phyloP scores from a whole-genome alignment of 176 grass and related monocot genomes.

The Avena atlantica region DNA sequence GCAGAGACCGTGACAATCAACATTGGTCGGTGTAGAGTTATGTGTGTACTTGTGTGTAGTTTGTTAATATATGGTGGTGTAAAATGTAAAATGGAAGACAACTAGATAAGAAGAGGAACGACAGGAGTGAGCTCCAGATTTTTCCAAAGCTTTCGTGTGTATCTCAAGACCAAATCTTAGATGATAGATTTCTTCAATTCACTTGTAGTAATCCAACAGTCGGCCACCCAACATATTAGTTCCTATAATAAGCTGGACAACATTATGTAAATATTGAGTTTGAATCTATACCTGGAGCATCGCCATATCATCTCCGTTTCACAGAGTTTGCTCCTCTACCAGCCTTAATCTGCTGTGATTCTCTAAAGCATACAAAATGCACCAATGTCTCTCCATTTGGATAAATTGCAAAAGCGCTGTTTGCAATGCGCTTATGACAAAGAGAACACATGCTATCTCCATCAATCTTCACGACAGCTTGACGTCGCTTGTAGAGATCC shows the following conservation, averaged over 20 bases:
- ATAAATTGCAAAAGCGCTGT: conserved; percentile 97
- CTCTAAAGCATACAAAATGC: conserved; percentile 99
- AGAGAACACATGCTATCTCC: conserved; percentile 90
- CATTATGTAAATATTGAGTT: conserved; percentile 21
- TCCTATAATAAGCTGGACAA: background rate
- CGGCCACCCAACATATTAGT: background rate
- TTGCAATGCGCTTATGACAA: conserved; percentile 89
- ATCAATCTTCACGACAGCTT: conserved; percentile 87
- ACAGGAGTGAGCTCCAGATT: no score
- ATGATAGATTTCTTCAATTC: no score
- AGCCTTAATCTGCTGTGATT: conserved; percentile 85
- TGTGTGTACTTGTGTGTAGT: no score
- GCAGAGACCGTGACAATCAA: background rate
- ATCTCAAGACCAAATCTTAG: no score
- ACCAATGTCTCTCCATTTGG: conserved; percentile 95
- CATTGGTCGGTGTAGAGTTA: background rate
- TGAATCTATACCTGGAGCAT: conserved; percentile 43
- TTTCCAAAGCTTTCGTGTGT: no score
- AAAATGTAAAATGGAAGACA: no score
- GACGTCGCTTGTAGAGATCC: conserved; percentile 76
- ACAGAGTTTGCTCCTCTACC: conserved; percentile 57
- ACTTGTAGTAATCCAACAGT: no score
- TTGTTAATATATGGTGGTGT: no score
- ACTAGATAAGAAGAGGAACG: no score
- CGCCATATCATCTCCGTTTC: conserved; percentile 57